These are phyloP conservation scores for Chalciporus sp. DNA, from an alignment of 1,284 basidiomycete species.

Conservation along the genomic window DNA sequence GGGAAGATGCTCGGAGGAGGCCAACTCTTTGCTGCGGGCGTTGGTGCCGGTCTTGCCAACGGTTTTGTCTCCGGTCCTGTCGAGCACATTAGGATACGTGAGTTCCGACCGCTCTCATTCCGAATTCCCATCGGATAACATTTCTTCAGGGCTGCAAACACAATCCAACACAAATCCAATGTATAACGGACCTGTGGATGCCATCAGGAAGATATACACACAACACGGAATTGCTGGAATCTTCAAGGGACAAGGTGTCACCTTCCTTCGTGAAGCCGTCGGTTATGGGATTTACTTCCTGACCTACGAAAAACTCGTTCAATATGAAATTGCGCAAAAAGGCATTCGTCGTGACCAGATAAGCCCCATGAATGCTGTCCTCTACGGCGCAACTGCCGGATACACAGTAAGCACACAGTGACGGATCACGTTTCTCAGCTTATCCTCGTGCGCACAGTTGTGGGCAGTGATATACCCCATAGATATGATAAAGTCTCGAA, in stretches of 20 bases:
- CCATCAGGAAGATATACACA: slow-evolving; percentile 78
- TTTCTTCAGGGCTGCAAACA: slow-evolving; percentile 77
- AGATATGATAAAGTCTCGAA: slow-evolving; percentile 93
- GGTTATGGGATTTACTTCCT: slow-evolving; percentile 93
- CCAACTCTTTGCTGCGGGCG: slow-evolving; percentile 81
- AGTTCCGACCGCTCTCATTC: slow-evolving; percentile 34
- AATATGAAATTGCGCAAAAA: slow-evolving; percentile 75
- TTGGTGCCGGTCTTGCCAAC: slow-evolving; percentile 88
- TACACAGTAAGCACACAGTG: slow-evolving; percentile 62
- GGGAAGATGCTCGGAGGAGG: slow-evolving; percentile 57
- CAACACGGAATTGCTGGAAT: slow-evolving; percentile 81
- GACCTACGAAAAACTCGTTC: slow-evolving; percentile 91
- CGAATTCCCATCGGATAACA: slow-evolving; percentile 7
- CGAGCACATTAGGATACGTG: slow-evolving; percentile 96
- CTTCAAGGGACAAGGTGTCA: slow-evolving; percentile 93
- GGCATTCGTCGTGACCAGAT: slow-evolving; percentile 77
- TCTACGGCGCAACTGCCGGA: slow-evolving; percentile 87
- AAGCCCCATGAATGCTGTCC: slow-evolving; percentile 72
- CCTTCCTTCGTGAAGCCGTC: slow-evolving; percentile 82
- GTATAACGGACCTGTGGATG: slow-evolving; percentile 86
- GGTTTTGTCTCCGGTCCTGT: slow-evolving; percentile 93
- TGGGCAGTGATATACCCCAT: slow-evolving; percentile 90
- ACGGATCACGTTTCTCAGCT: not conserved
- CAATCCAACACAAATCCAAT: slow-evolving; percentile 74
- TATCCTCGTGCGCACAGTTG: slow-evolving; percentile 46